Conservation (phyloP, 192 early-diverging fungal species). For the Podila verticillata region DNA sequence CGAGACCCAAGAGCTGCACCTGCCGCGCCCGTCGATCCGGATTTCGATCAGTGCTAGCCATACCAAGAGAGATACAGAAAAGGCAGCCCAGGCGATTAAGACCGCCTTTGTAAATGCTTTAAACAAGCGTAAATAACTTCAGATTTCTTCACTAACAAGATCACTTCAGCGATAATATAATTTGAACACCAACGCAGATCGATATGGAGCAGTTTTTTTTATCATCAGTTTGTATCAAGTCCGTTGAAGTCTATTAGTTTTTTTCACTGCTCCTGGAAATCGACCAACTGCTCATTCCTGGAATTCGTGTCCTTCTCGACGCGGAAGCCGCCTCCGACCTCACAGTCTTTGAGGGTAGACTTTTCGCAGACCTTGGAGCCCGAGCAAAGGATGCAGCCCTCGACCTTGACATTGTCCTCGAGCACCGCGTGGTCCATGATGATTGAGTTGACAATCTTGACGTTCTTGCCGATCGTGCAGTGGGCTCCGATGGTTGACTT, state of each 20-base stretch:
- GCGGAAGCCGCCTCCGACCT: slow-evolving; percentile 73
- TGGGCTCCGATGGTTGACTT: slow-evolving; percentile 94
- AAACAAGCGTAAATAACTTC: slow-evolving; percentile 42
- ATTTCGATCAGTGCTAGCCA: slow-evolving; percentile 81
- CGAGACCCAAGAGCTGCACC: slow-evolving; percentile 76
- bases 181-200: too few species aligned
- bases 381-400: slow-evolving; percentile 87
- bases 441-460: slow-evolving; percentile 95
- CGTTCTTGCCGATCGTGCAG: slow-evolving; percentile 94
- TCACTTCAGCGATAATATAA: too few species aligned
- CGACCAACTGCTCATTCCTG: slow-evolving; percentile 57
- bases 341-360: slow-evolving; percentile 87
- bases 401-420: slow-evolving; percentile 91
- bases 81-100: slow-evolving; percentile 79
- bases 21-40: slow-evolving; percentile 84
- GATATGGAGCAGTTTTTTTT: too few species aligned
- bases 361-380: slow-evolving; percentile 81
- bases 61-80: slow-evolving; percentile 86
- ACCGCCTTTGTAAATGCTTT: slow-evolving; percentile 72
- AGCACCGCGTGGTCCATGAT: slow-evolving; percentile 95
- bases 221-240: too few species aligned
- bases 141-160: background rate
- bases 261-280: slow-evolving; percentile 44
- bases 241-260: background rate
- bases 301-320: slow-evolving; percentile 70